A percentile compares a stretch with the other conserved stretches of the same genome.
phyloP scores from a whole-genome alignment of 2,329 filamentous ascomycete genomes.

The Stylonectria norvegica region DNA sequence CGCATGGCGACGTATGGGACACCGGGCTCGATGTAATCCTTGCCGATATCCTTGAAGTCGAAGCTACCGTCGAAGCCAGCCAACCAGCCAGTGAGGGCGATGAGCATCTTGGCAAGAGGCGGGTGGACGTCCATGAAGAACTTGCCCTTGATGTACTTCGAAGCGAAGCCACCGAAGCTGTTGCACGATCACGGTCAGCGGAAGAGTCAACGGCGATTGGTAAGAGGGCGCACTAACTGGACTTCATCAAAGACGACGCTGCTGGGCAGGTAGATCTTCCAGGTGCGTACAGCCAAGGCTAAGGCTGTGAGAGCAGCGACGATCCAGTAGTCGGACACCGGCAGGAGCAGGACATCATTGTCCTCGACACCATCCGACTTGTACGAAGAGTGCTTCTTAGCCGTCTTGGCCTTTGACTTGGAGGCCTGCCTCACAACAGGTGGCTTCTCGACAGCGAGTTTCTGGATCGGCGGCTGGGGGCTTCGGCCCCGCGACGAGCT shows the following conservation, averaged over 20 bases:
- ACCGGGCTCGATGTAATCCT: slow-evolving; percentile 91
- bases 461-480: slow-evolving; percentile 32
- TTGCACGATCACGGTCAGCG: slow-evolving; percentile 18
- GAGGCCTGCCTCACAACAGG: too few relatives aligned
- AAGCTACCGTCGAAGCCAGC: slow-evolving; percentile 94
- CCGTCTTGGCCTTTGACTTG: slow-evolving; percentile 25
- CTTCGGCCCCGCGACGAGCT: slow-evolving; percentile 36
- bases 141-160: slow-evolving; percentile 97
- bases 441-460: slow-evolving; percentile 18
- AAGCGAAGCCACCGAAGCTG: slow-evolving; percentile 96
- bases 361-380: slow-evolving; percentile 77
- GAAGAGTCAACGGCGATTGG: slow-evolving; percentile 1
- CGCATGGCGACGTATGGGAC: slow-evolving; percentile 99
- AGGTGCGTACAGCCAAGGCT: slow-evolving; percentile 77
- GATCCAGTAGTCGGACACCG: slow-evolving; percentile 76
- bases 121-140: slow-evolving; percentile 99
- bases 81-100: slow-evolving; percentile 90
- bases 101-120: slow-evolving; percentile 91
- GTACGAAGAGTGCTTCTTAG: slow-evolving; percentile 54
- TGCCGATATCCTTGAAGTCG: slow-evolving; percentile 99
- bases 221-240: slow-evolving; percentile 63
- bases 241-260: slow-evolving; percentile 99
- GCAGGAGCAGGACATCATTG: slow-evolving; percentile 88
- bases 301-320: slow-evolving; percentile 70
- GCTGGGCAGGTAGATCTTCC: slow-evolving; percentile 91